These are phyloP conservation scores for Suillus luteus DNA, from an alignment of 768 basidiomycete genomes.

Conservation along the genomic window DNA sequence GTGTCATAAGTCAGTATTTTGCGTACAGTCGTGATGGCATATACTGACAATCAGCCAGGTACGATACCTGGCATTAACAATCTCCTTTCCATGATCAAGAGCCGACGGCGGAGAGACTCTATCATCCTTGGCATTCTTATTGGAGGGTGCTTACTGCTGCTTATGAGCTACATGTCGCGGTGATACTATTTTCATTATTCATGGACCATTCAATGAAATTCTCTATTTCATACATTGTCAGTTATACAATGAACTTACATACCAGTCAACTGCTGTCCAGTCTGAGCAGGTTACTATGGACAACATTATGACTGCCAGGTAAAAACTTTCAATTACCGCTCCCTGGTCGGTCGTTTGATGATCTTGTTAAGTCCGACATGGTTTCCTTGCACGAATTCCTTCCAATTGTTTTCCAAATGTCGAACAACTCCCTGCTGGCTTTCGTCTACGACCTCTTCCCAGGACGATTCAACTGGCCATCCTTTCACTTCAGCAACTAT, in stretches of 20 bases:
- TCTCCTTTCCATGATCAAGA: slow-evolving; percentile 88
- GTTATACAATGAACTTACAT: slow-evolving; percentile 2
- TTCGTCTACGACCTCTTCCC: slow-evolving; percentile 41
- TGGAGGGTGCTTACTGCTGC: slow-evolving; percentile 73
- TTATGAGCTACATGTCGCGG: slow-evolving; percentile 51
- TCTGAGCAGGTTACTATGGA: not conserved
- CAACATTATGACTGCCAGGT: not conserved
- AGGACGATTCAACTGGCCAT: slow-evolving; percentile 71
- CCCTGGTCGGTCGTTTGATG: not conserved
- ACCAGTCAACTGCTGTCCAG: not conserved
- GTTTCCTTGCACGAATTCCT: slow-evolving; percentile 52
- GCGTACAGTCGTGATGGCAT: not conserved
- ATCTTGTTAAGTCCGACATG: slow-evolving; percentile 32
- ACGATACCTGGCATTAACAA: slow-evolving; percentile 96
- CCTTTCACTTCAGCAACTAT: slow-evolving; percentile 74
- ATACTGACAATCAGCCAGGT: slow-evolving; percentile 43
- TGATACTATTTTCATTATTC: slow-evolving; percentile 19
- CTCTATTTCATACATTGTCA: not conserved
- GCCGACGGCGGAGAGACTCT: slow-evolving; percentile 84
- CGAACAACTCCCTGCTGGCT: slow-evolving; percentile 64
- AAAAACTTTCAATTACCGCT: slow-evolving; percentile 8
- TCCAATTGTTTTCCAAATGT: slow-evolving; percentile 73
- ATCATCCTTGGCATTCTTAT: slow-evolving; percentile 88
- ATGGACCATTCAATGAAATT: slow-evolving; percentile 7
- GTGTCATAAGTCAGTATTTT: slow-evolving; percentile 68